These are phyloP conservation scores for Corniculantispora saksenae DNA, from an alignment of 2,329 filamentous ascomycete genomes.

Conservation along the genomic window DNA sequence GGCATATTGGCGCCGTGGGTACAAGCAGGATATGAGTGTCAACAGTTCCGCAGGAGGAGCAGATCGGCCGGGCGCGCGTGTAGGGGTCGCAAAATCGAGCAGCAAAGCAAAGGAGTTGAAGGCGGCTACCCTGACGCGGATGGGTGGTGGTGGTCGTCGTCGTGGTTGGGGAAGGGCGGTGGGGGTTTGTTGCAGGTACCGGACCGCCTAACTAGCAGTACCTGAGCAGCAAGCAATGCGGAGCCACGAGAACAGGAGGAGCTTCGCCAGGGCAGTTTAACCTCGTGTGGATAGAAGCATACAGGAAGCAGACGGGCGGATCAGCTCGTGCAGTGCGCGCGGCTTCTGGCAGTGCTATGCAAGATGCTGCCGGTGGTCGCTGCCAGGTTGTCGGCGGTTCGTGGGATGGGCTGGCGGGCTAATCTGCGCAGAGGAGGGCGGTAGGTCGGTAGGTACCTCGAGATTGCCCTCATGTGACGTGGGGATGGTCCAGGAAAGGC, in stretches of 20 bases:
- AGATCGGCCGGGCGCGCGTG: not conserved
- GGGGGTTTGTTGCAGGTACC: slow-evolving; percentile 8
- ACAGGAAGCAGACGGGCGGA: not conserved
- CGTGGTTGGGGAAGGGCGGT: slow-evolving; percentile 21
- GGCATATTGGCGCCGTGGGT: slow-evolving; percentile 60
- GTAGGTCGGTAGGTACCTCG: not conserved
- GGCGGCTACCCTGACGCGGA: not conserved
- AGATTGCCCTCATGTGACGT: slow-evolving; percentile 15
- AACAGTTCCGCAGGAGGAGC: not conserved
- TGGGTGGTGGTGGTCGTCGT: not conserved
- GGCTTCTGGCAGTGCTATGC: not conserved
- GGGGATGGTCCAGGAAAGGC: not conserved
- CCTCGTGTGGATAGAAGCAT: not conserved
- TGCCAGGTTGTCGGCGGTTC: not conserved
- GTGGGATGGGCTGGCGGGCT: not conserved
- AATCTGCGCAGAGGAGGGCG: slow-evolving; percentile 4
- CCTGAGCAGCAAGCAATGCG: not conserved
- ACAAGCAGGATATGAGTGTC: not conserved
- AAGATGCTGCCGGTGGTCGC: not conserved
- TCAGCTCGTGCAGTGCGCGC: not conserved
- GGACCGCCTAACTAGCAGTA: not conserved
- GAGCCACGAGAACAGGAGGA: not conserved
- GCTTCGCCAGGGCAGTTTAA: not conserved
- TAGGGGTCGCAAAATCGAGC: not conserved
- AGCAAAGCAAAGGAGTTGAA: slow-evolving; percentile 9